phyloP scores from a whole-genome alignment of 768 basidiomycete species.

The Phylloporus rhodoxanthus region DNA sequence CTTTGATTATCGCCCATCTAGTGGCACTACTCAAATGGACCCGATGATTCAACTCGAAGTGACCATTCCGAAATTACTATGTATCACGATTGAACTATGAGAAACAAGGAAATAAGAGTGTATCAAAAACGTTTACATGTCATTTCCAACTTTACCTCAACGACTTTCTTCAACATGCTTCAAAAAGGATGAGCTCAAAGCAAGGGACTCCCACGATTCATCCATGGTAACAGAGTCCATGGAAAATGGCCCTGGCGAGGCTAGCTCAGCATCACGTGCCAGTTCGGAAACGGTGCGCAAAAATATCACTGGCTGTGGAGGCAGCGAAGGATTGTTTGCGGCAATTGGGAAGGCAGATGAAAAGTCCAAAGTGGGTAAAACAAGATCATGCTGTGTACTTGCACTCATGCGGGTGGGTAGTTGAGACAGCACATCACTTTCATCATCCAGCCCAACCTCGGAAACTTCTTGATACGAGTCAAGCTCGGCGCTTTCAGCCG shows the following conservation, averaged over 20 bases:
- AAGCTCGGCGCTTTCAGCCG: constrained; percentile 5
- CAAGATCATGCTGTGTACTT: constrained; percentile 61
- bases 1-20: background rate
- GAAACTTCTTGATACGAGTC: constrained; percentile 4
- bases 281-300: constrained; percentile 25
- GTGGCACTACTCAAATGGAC: background rate
- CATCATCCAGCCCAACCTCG: constrained; percentile 5
- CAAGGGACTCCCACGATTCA: constrained; percentile 18
- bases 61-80: no score
- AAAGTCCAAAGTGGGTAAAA: constrained; percentile 74
- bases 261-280: constrained; percentile 5
- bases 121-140: background rate
- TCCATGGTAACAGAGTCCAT: background rate
- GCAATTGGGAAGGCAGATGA: constrained; percentile 41
- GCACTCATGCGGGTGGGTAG: constrained; percentile 23
- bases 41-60: background rate
- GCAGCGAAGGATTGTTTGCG: background rate
- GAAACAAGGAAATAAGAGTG: background rate
- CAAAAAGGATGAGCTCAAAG: constrained; percentile 18
- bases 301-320: constrained; percentile 14
- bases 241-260: background rate
- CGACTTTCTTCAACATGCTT: constrained; percentile 3
- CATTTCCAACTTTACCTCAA: background rate
- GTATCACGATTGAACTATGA: background rate
- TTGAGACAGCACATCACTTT: constrained; percentile 2